Percentiles rank a stretch among this genome's conserved stretches.
phyloP scores from a whole-genome alignment of 176 grass and related monocot genomes.

The Oryza brachyantha region DNA sequence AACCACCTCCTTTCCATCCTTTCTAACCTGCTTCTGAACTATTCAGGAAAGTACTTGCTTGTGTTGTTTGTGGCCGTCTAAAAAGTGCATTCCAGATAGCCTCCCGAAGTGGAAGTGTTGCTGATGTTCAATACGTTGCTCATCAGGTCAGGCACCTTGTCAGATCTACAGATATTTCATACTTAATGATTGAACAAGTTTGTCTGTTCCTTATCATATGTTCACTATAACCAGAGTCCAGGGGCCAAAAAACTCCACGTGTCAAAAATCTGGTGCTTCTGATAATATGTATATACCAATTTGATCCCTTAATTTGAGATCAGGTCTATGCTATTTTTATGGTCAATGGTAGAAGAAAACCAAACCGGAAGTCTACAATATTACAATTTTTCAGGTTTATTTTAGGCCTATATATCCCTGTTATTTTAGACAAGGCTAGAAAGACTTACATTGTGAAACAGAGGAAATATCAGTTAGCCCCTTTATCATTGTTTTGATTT shows the following conservation, averaged over 20 bases:
- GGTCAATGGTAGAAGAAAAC: too few species aligned
- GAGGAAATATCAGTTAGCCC: not conserved
- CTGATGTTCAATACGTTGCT: slow-evolving; percentile 97
- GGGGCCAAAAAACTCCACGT: not conserved
- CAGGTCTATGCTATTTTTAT: too few species aligned
- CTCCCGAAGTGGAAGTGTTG: slow-evolving; percentile 89
- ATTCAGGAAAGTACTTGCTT: slow-evolving; percentile 94
- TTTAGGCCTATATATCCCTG: too few species aligned
- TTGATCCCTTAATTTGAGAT: not conserved
- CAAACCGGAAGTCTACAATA: too few species aligned
- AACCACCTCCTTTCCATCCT: slow-evolving; percentile 9
- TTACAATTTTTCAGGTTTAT: not conserved
- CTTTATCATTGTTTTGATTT: not conserved
- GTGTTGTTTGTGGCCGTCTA: slow-evolving; percentile 80
- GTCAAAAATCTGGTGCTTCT: slow-evolving; percentile 4
- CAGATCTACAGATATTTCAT: slow-evolving; percentile 15
- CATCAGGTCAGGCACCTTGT: slow-evolving; percentile 68
- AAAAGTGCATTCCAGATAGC: slow-evolving; percentile 98
- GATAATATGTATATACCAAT: slow-evolving; percentile 1
- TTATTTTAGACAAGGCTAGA: too few species aligned
- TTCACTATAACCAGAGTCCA: not conserved
- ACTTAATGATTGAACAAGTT: slow-evolving; percentile 16
- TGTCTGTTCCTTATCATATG: not conserved
- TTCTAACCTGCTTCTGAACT: slow-evolving; percentile 32
- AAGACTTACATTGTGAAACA: too few species aligned